Evolutionary conservation across 2,329 filamentous ascomycete genomes (phyloP).

Genomic region (Apiospora malaysiana): DNA sequence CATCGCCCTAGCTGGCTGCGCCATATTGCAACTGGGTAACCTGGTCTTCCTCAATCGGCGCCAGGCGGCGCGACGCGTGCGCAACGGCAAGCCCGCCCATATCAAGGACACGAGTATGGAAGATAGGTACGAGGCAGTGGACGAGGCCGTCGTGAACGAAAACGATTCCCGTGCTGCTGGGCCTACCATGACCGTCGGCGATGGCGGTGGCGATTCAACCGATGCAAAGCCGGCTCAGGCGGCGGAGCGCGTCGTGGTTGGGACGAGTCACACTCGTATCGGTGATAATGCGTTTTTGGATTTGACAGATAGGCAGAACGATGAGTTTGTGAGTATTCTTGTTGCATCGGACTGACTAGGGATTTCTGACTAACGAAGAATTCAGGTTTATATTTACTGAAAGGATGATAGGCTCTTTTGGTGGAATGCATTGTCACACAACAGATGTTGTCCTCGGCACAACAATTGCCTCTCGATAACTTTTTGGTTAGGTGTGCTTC

Average conservation of each 20-base stretch:
- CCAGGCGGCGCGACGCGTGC: slow-evolving; percentile 60
- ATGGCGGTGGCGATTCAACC: slow-evolving; percentile 26
- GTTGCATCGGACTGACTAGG: fast-evolving
- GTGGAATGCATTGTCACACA: too few relatives aligned
- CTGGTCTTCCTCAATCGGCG: slow-evolving; percentile 62
- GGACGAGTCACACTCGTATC: slow-evolving; percentile 34
- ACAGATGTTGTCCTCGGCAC: too few relatives aligned
- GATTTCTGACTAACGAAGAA: too few relatives aligned
- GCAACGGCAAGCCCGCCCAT: slow-evolving; percentile 64
- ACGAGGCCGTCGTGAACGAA: slow-evolving; percentile 59
- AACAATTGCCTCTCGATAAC: too few relatives aligned
- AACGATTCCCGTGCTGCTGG: slow-evolving; percentile 44
- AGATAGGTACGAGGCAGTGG: slow-evolving; percentile 51
- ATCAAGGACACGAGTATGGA: slow-evolving; percentile 68
- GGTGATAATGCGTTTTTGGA: slow-evolving; percentile 61
- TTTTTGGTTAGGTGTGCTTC: too few relatives aligned
- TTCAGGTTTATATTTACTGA: not conserved
- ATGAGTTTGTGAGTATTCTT: slow-evolving; percentile 60
- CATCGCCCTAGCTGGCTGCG: slow-evolving; percentile 56
- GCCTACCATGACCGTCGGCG: slow-evolving; percentile 45
- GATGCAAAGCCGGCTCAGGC: slow-evolving; percentile 28
- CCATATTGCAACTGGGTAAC: slow-evolving; percentile 60
- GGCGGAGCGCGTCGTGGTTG: not conserved
- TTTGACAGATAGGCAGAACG: slow-evolving; percentile 70
- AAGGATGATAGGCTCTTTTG: not conserved